These are phyloP conservation scores for Lactarius hatsudake DNA, from an alignment of 768 basidiomycete genomes.

Conservation along the genomic window DNA sequence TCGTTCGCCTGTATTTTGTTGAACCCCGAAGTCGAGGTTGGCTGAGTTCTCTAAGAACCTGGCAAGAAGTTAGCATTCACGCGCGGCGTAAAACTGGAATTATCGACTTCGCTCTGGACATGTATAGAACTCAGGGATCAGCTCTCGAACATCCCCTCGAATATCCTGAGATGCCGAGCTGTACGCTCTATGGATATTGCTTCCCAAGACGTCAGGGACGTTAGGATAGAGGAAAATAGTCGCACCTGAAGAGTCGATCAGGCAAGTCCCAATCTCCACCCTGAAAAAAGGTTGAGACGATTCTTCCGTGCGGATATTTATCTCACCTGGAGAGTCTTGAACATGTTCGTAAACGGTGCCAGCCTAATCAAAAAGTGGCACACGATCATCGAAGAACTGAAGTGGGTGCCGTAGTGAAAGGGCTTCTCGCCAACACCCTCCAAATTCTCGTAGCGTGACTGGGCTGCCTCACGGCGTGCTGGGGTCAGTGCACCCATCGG, in stretches of 20 bases:
- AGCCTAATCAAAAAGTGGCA: conserved; percentile 91
- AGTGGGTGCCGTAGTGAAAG: conserved; percentile 94
- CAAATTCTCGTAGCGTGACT: conserved; percentile 69
- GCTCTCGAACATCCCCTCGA: conserved; percentile 88
- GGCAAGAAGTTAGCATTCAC: conserved; percentile 11
- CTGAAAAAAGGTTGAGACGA: conserved; percentile 37
- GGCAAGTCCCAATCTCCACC: conserved; percentile 96
- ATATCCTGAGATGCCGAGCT: conserved; percentile 82
- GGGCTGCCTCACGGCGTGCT: conserved; percentile 71
- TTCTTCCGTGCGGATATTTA: background rate
- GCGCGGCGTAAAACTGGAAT: background rate
- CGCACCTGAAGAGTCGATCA: conserved; percentile 74
- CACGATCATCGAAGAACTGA: conserved; percentile 95
- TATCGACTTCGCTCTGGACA: conserved; percentile 64
- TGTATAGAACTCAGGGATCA: conserved; percentile 87
- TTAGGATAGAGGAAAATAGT: conserved; percentile 13
- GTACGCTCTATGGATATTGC: conserved; percentile 78
- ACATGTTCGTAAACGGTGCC: conserved; percentile 91
- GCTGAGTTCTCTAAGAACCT: conserved; percentile 84
- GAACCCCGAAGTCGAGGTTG: conserved; percentile 74
- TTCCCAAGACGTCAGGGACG: conserved; percentile 32
- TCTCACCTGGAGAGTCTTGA: conserved; percentile 75
- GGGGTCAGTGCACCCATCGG: conserved; percentile 90
- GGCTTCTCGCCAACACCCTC: conserved; percentile 81
- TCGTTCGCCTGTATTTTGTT: conserved; percentile 68